Evolutionary conservation across 2,329 filamentous ascomycete species (phyloP).

Genomic region (Phialocephala subalpina): DNA sequence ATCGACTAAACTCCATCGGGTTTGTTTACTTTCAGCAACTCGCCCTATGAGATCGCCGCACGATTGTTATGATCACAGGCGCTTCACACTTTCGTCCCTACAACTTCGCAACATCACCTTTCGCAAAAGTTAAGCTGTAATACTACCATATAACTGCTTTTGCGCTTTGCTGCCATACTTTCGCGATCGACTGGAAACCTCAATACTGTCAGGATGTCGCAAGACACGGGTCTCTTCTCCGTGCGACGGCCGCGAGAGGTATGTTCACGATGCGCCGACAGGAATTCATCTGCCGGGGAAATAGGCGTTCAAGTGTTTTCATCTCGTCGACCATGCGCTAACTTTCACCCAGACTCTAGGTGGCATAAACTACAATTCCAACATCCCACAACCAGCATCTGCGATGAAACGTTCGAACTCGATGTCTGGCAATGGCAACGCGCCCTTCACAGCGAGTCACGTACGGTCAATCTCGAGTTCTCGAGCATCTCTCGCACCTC

Average conservation of each 20-base stretch:
- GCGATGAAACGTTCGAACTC: slow-evolving; percentile 94
- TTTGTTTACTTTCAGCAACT: slow-evolving; percentile 31
- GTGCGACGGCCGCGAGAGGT: slow-evolving; percentile 93
- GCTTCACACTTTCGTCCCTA: slow-evolving; percentile 21
- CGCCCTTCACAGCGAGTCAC: slow-evolving; percentile 74
- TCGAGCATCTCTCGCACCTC: slow-evolving; percentile 84
- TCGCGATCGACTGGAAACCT: not conserved
- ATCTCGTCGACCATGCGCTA: slow-evolving; percentile 19
- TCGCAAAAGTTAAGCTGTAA: not conserved
- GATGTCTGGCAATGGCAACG: slow-evolving; percentile 69
- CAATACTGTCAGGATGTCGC: slow-evolving; percentile 69
- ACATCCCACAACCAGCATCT: slow-evolving; percentile 89
- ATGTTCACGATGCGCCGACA: slow-evolving; percentile 46
- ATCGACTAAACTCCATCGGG: slow-evolving; percentile 20
- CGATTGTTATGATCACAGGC: slow-evolving; percentile 29
- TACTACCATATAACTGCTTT: not conserved
- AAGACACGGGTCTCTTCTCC: slow-evolving; percentile 88
- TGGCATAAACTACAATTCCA: slow-evolving; percentile 81
- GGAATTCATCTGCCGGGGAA: not conserved
- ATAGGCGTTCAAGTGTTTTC: not conserved
- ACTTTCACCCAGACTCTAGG: slow-evolving; percentile 75
- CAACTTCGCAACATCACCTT: slow-evolving; percentile 1
- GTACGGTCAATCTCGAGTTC: slow-evolving; percentile 83
- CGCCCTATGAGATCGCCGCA: slow-evolving; percentile 19
- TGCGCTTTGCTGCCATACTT: not conserved